Conservation (phyloP, 805 yeast genomes). For the Ogataea siamensis region DNA sequence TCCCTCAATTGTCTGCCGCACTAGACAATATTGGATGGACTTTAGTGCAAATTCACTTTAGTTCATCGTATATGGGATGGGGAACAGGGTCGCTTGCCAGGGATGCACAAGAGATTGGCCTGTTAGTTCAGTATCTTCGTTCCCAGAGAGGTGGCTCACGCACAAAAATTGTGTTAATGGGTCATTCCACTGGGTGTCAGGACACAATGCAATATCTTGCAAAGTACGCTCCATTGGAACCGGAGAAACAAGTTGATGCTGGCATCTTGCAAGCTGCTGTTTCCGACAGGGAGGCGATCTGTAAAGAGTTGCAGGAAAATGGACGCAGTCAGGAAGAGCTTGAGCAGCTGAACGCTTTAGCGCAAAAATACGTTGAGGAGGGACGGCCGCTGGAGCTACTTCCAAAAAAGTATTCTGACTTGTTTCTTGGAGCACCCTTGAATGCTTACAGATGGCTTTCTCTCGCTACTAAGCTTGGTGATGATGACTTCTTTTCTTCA, state of each 20-base stretch:
- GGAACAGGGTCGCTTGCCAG: constrained; percentile 61
- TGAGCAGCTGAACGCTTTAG: constrained; percentile 27
- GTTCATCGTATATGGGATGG: constrained; percentile 66
- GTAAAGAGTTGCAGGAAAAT: constrained; percentile 21
- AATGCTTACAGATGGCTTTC: constrained; percentile 73
- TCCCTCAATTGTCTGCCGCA: constrained; percentile 44
- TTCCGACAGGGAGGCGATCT: constrained; percentile 56
- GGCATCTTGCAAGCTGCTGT: constrained; percentile 73
- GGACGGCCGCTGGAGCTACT: constrained; percentile 51
- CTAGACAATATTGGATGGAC: constrained; percentile 51
- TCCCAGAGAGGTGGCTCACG: constrained; percentile 41
- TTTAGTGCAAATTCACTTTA: constrained; percentile 52
- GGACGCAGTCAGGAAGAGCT: constrained; percentile 47
- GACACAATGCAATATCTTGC: constrained; percentile 62
- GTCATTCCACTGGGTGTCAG: constrained; percentile 86
- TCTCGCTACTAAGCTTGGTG: constrained; percentile 55
- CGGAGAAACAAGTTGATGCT: constrained; percentile 41
- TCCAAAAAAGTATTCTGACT: constrained; percentile 46
- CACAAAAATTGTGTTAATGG: constrained; percentile 59
- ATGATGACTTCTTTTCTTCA: constrained; percentile 76
- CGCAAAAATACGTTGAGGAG: constrained; percentile 37
- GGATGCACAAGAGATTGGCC: constrained; percentile 57
- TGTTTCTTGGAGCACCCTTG: constrained; percentile 53
- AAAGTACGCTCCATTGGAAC: constrained; percentile 29
- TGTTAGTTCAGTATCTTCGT: constrained; percentile 55